Percentiles rank a stretch among this genome's conserved stretches.
Evolutionary conservation across 192 early-diverging fungal species (phyloP).

Genomic region (Podila minutissima): DNA sequence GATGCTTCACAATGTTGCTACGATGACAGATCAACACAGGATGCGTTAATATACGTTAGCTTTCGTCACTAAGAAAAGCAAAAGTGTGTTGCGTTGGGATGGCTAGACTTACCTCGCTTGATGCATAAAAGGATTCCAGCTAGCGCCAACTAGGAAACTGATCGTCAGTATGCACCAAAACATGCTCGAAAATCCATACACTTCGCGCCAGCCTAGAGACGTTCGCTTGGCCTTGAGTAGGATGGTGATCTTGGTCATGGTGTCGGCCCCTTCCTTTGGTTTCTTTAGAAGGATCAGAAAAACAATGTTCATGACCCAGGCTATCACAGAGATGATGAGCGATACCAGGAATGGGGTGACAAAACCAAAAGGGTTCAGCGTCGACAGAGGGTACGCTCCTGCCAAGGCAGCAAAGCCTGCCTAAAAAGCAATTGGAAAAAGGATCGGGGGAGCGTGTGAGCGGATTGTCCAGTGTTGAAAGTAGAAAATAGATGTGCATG

Average conservation of each 20-base stretch:
- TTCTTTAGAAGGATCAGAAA: conserved; percentile 70
- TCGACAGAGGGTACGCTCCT: conserved; percentile 69
- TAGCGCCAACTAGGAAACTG: conserved; percentile 49
- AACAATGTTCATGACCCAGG: conserved; percentile 74
- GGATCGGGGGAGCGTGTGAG: too few relatives aligned
- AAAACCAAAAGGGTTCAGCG: conserved; percentile 55
- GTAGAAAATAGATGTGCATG: neutral
- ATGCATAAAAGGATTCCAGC: conserved; percentile 56
- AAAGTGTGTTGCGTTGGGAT: too few relatives aligned
- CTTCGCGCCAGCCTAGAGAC: conserved; percentile 49
- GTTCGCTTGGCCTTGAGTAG: conserved; percentile 33
- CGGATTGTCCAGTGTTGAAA: too few relatives aligned
- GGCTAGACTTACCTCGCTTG: conserved; percentile 46
- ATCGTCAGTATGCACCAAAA: conserved; percentile 55
- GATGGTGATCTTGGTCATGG: conserved; percentile 43
- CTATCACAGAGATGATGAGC: conserved; percentile 68
- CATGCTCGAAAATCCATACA: conserved; percentile 54
- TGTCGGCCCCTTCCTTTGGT: conserved; percentile 40
- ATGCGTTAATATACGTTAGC: neutral
- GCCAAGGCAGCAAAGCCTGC: conserved; percentile 77
- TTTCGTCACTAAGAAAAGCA: neutral
- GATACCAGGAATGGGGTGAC: conserved; percentile 63
- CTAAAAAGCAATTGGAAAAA: conserved; percentile 20
- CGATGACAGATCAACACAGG: neutral
- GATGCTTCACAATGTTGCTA: conserved; percentile 79